These are phyloP conservation scores for Gentiana straminea DNA, from an alignment of 257 asterid genomes.

Conservation along the genomic window DNA sequence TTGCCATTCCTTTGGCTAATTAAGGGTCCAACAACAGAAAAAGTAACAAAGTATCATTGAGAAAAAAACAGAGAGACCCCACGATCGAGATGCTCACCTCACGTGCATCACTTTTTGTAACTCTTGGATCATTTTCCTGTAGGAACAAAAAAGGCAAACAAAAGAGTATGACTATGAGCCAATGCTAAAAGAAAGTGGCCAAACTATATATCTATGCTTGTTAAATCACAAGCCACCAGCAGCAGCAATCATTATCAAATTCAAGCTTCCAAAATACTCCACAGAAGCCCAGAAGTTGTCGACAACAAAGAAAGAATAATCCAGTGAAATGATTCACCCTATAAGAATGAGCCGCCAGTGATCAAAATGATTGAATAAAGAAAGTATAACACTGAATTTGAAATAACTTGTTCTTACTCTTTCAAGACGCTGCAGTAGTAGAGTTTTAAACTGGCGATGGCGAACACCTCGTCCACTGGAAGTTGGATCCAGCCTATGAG, in stretches of 20 bases:
- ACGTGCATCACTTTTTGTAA: conserved; percentile 94
- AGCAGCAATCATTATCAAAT: no score
- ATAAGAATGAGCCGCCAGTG: no score
- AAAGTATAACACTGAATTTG: background rate
- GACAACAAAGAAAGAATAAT: no score
- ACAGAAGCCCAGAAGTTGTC: no score
- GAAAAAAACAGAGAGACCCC: background rate
- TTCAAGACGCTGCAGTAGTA: conserved; percentile 88
- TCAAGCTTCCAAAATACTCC: no score
- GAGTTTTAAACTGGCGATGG: conserved; percentile 63
- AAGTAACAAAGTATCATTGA: background rate
- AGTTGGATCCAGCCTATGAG: conserved; percentile 88
- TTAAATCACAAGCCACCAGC: no score
- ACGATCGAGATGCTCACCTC: conserved; percentile 39
- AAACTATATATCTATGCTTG: no score
- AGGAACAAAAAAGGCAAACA: conserved; percentile 10
- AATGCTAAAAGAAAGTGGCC: background rate
- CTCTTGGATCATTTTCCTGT: conserved; percentile 99
- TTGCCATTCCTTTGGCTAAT: background rate
- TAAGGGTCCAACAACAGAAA: no score
- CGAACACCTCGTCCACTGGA: conserved; percentile 99
- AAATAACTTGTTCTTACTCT: conserved; percentile 38
- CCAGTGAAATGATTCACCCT: no score
- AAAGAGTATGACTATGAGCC: background rate
- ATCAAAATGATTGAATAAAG: background rate